A percentile compares a stretch with the other conserved stretches of the same genome.
phyloP scores from a whole-genome alignment of 352 stramenopile species.

The Phytophthora rubi region DNA sequence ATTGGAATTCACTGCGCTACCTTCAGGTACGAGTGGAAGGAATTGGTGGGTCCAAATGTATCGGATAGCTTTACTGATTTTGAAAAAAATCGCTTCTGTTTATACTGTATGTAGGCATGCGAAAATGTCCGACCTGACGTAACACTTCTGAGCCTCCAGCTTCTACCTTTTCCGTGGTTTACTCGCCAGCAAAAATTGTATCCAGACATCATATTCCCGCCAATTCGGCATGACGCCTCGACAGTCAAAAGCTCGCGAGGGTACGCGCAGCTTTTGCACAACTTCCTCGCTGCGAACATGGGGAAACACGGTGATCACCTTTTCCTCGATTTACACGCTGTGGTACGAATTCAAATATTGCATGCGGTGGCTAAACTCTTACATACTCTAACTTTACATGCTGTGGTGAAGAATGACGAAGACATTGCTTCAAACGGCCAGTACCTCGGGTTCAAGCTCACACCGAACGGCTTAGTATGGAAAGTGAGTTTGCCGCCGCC shows the following conservation, averaged over 20 bases:
- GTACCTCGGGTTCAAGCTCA: conserved; percentile 49
- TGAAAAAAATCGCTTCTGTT: neutral
- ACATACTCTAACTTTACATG: neutral
- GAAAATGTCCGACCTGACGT: conserved; percentile 65
- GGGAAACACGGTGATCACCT: conserved; percentile 25
- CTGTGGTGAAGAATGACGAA: conserved; percentile 46
- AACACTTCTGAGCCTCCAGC: conserved; percentile 72
- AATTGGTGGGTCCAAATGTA: neutral
- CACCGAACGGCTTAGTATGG: conserved; percentile 56
- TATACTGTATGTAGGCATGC: conserved; percentile 35
- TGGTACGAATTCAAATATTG: conserved; percentile 32
- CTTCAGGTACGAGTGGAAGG: conserved; percentile 44
- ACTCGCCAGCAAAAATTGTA: conserved; percentile 49
- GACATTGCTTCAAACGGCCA: conserved; percentile 44
- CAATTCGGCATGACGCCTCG: conserved; percentile 40
- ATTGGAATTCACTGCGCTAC: conserved; percentile 85
- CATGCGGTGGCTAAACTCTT: neutral
- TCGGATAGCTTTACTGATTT: neutral
- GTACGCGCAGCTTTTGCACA: conserved; percentile 50
- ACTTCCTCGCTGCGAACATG: conserved; percentile 54
- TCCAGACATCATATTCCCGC: conserved; percentile 43
- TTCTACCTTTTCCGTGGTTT: conserved; percentile 91
- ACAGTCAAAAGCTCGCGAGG: conserved; percentile 43
- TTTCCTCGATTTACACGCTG: conserved; percentile 66
- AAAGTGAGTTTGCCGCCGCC: conserved; percentile 35